phyloP scores from a whole-genome alignment of 169 alveolate species.

The Fabrea salina region DNA sequence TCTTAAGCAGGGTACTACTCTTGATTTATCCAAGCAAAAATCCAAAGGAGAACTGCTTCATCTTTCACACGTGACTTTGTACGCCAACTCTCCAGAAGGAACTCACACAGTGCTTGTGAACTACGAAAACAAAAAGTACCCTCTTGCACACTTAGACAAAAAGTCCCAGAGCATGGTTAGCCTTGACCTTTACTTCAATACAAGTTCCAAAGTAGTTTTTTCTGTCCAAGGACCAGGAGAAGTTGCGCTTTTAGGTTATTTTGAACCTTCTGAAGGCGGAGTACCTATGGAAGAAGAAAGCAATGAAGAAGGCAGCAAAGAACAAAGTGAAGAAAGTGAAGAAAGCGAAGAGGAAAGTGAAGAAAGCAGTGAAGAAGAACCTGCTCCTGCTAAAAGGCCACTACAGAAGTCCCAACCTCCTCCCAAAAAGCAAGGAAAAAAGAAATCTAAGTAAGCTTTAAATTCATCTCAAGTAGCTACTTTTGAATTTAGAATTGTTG shows the following conservation, averaged over 20 bases:
- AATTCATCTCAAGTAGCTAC: no score
- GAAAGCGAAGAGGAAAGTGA: neutral
- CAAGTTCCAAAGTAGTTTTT: neutral
- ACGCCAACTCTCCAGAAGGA: neutral
- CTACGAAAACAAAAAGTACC: slow-evolving; percentile 4
- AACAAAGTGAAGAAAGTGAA: neutral
- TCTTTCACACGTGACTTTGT: neutral
- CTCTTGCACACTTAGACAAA: slow-evolving; percentile 1
- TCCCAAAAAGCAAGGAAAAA: no score
- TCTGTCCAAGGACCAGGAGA: slow-evolving; percentile 23
- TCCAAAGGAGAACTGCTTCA: slow-evolving; percentile 20
- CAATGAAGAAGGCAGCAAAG: neutral
- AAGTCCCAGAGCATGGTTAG: neutral
- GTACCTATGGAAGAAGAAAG: neutral
- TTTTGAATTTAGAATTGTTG: no score
- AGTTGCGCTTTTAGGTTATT: neutral
- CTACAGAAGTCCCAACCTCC: no score
- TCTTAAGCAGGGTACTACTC: neutral
- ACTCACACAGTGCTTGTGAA: neutral
- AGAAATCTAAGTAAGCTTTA: no score
- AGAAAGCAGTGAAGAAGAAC: neutral
- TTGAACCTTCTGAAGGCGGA: neutral
- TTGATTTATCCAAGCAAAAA: neutral
- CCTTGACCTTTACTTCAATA: slow-evolving; percentile 1
- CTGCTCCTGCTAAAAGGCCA: neutral